Conservation (phyloP, 257 asterid species). For the Capsicum pubescens region DNA sequence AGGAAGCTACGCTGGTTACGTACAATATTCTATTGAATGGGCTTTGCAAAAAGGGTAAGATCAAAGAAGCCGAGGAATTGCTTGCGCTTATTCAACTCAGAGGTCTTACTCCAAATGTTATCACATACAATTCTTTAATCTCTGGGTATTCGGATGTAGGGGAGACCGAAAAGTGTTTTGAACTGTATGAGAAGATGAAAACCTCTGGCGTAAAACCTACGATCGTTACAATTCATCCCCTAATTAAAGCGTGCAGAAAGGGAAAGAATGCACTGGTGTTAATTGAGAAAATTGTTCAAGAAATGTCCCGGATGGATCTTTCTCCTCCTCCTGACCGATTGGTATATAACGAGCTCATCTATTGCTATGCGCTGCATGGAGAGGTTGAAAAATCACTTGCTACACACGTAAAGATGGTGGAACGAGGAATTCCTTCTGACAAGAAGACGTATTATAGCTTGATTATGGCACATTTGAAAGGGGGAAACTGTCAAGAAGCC, state of each 20-base stretch:
- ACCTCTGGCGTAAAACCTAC: constrained; percentile 65
- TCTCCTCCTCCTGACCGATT: constrained; percentile 64
- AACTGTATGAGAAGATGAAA: constrained; percentile 66
- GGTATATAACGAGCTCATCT: constrained; percentile 66
- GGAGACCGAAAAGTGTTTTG: constrained; percentile 55
- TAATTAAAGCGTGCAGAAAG: constrained; percentile 52
- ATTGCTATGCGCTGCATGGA: constrained; percentile 54
- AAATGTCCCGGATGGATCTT: constrained; percentile 54
- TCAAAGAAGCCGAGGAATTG: constrained; percentile 68
- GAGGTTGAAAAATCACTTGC: constrained; percentile 51
- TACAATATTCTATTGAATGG: constrained; percentile 71
- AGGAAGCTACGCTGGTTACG: constrained; percentile 66
- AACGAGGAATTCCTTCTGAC: constrained; percentile 55
- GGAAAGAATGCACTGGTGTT: constrained; percentile 45
- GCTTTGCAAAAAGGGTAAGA: constrained; percentile 60
- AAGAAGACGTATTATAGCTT: constrained; percentile 71
- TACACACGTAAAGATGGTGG: constrained; percentile 57
- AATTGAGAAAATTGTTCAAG: constrained; percentile 60
- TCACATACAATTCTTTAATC: constrained; percentile 75
- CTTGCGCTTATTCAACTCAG: constrained; percentile 46
- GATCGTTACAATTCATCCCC: constrained; percentile 65
- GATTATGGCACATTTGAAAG: constrained; percentile 59
- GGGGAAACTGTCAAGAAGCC: constrained; percentile 51
- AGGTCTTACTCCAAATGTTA: constrained; percentile 69
- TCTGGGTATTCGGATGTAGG: constrained; percentile 61